A percentile compares a stretch with the other conserved stretches of the same genome.
Evolutionary conservation across 106 monocot genomes (phyloP).

Genomic region (Chionographis japonica): DNA sequence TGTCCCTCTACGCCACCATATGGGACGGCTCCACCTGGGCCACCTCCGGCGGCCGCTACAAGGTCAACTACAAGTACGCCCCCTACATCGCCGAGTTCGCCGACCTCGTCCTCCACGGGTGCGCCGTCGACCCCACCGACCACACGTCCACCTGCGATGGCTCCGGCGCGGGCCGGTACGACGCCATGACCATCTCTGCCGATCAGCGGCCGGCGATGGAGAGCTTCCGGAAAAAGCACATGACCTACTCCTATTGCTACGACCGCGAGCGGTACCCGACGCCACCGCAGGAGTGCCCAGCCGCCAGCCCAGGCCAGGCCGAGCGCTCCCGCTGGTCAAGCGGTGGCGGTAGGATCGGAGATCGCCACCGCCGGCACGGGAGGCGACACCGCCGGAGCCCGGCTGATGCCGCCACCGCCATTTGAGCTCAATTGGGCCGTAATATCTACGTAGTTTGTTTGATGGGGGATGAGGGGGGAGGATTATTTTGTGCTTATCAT

Average conservation of each 20-base stretch:
- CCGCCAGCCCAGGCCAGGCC: conserved; percentile 5
- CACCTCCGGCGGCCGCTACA: conserved; percentile 63
- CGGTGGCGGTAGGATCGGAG: conserved; percentile 6
- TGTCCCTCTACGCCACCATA: conserved; percentile 76
- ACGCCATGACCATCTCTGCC: conserved; percentile 1
- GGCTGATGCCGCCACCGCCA: conserved; percentile 1
- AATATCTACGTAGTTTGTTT: not conserved
- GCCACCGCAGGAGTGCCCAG: conserved; percentile 26
- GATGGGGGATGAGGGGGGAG: not conserved
- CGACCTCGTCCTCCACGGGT: conserved; percentile 53
- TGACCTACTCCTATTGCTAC: conserved; percentile 49
- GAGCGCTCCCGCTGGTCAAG: conserved; percentile 22
- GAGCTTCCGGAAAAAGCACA: conserved; percentile 25
- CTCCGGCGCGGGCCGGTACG: not conserved
- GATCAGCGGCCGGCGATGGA: conserved; percentile 28
- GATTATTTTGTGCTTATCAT: too few species aligned
- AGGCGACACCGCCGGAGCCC: conserved; percentile 14
- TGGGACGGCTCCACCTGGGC: conserved; percentile 82
- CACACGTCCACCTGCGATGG: conserved; percentile 17
- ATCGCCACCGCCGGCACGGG: conserved; percentile 14
- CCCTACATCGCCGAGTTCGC: conserved; percentile 54
- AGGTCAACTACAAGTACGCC: conserved; percentile 56
- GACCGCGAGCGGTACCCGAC: conserved; percentile 27
- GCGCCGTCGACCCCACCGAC: conserved; percentile 20
- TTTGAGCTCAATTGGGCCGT: not conserved